Evolutionary conservation across 331 rosid genomes (phyloP).

Genomic region (Cydonia oblonga): DNA sequence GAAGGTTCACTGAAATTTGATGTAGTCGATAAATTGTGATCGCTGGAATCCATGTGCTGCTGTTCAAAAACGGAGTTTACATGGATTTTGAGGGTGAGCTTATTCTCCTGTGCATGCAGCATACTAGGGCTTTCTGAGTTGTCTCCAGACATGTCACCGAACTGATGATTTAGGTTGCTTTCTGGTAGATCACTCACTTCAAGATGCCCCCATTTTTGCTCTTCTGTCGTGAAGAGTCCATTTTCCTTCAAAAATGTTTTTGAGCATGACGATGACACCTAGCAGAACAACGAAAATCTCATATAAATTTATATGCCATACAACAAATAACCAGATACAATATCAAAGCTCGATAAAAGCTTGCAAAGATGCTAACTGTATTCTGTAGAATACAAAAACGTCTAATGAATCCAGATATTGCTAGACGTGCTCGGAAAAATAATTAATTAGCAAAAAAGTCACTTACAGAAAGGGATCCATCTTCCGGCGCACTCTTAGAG

Average conservation of each 20-base stretch:
- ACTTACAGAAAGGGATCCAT: slow-evolving; percentile 36
- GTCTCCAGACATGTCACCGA: slow-evolving; percentile 13
- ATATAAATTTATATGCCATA: neutral
- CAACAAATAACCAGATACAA: neutral
- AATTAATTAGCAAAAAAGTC: neutral
- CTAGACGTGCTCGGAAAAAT: neutral
- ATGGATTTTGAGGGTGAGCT: slow-evolving; percentile 19
- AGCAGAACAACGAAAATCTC: neutral
- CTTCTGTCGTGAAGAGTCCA: slow-evolving; percentile 16
- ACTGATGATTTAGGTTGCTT: slow-evolving; percentile 15
- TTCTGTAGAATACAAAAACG: neutral
- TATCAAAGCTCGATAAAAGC: neutral
- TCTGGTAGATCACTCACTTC: slow-evolving; percentile 4
- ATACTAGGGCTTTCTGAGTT: slow-evolving; percentile 4
- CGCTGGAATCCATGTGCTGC: slow-evolving; percentile 1
- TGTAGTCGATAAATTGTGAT: neutral
- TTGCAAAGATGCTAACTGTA: neutral
- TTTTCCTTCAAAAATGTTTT: slow-evolving; percentile 23
- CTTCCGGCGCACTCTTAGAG: slow-evolving; percentile 13
- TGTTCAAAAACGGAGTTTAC: slow-evolving; percentile 17
- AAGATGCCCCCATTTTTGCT: slow-evolving; percentile 23
- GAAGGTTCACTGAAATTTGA: slow-evolving; percentile 22
- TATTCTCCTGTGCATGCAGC: slow-evolving; percentile 19
- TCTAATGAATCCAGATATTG: too few relatives aligned
- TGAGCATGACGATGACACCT: neutral